Evolutionary conservation across 371 early-diverging fungal genomes (phyloP), one percentile per base, ranked within the genome.

Genomic region (Mortierella sp.): DNA sequence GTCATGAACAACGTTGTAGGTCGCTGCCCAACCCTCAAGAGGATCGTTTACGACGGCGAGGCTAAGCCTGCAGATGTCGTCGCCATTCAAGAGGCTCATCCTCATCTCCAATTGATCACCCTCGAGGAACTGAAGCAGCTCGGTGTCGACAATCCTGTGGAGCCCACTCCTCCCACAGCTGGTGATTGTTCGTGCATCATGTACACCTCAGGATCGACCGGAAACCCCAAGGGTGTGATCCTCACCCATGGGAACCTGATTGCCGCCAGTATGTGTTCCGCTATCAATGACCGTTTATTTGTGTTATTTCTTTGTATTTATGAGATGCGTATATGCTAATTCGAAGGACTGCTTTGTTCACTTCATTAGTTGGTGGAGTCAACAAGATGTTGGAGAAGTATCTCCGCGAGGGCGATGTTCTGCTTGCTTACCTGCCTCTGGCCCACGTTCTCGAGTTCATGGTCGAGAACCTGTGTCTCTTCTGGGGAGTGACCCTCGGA

Each of bases 191-290:
- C 94, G 65, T 89, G 96, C 82, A 93, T 99, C 79, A 95, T 96
- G 88, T 99, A 98, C 79, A 97, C 99, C 19, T 95, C 95, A 37
- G 99, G 98, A 39, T 92, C 94, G 0, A 93, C 95, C 2, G 99
- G 99, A 27, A 85, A 82, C 53, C 93, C 96, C 34, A 97, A 96
- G 81, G 97, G 96, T 56, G 94, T 95, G 11, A 72, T 93, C 66
- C 70, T 96, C 23, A 85, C 91, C 6, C 97, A 97, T 79, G 83
- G 80, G 32, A 94, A 95, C 72, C 79, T 99, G 63, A 84, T 97
- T 51, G 88, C 84, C 53, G 84, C 87, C 48, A 72, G 68, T 67
- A 60, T 15, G 60, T 66, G 4, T 6, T 52, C 23, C 1, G 3
- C 7, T 54, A 3, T 39, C 15, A n/a, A n/a, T n/a, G n/a, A n/a